These are phyloP conservation scores for Cucurbitaria berberidis DNA, from an alignment of 2,329 filamentous ascomycete genomes.

Conservation along the genomic window DNA sequence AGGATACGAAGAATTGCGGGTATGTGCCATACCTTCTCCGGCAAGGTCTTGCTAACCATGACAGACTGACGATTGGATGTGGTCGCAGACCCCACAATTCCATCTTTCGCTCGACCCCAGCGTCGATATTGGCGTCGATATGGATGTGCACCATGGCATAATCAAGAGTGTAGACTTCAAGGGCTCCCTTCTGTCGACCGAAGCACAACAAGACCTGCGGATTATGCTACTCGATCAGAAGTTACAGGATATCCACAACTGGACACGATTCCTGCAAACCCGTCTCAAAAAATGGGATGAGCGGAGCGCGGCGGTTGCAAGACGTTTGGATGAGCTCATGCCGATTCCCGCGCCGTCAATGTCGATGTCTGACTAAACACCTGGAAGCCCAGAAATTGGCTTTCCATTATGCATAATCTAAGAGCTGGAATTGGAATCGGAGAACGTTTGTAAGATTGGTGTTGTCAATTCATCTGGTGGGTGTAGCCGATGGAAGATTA, in stretches of 20 bases:
- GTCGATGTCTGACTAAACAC: constrained; percentile 6
- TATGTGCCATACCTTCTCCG: constrained; percentile 43
- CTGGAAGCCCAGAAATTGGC: not conserved
- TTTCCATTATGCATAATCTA: not conserved
- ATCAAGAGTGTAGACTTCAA: constrained; percentile 57
- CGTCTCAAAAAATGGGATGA: constrained; percentile 23
- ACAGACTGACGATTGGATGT: constrained; percentile 75
- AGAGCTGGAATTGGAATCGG: not conserved
- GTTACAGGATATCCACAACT: constrained; percentile 58
- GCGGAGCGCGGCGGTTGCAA: constrained; percentile 15
- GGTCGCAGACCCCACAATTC: constrained; percentile 85
- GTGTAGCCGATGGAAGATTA: not conserved
- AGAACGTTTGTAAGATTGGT: not conserved
- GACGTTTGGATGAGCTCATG: constrained; percentile 29
- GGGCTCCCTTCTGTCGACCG: constrained; percentile 6
- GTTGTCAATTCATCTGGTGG: not conserved
- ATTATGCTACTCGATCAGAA: constrained; percentile 45
- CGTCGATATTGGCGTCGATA: constrained; percentile 39
- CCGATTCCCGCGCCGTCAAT: constrained; percentile 24
- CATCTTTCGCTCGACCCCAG: constrained; percentile 63
- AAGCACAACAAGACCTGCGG: constrained; percentile 22
- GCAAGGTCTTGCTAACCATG: constrained; percentile 39
- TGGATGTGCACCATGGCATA: constrained; percentile 59
- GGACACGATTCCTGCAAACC: constrained; percentile 35
- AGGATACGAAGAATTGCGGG: constrained; percentile 68